phyloP scores from a whole-genome alignment of 2,329 filamentous ascomycete species.

The Aureobasidium melanogenum region DNA sequence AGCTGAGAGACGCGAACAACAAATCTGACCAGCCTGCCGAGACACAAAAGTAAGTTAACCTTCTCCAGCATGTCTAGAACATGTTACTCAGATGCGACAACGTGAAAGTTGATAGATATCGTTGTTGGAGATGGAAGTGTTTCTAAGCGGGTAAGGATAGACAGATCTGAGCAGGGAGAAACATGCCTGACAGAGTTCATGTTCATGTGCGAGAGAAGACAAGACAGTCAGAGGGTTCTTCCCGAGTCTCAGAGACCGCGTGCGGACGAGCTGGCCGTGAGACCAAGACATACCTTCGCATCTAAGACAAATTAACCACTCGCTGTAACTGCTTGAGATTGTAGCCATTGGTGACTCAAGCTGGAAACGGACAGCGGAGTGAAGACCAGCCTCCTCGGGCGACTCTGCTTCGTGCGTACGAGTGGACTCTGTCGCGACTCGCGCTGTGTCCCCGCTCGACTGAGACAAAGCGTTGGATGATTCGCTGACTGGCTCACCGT shows the following conservation, averaged over 20 bases:
- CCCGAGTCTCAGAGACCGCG: slow-evolving; percentile 1
- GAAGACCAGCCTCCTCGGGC: not conserved
- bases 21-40: not conserved
- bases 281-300: slow-evolving; percentile 3
- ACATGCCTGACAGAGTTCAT: slow-evolving; percentile 8
- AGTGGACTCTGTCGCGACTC: not conserved
- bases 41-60: slow-evolving; percentile 6
- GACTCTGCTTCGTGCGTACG: not conserved
- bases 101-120: not conserved
- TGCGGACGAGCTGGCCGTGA: slow-evolving; percentile 6
- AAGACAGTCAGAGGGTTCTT: not conserved
- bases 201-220: not conserved
- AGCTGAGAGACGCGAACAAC: not conserved
- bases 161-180: not conserved
- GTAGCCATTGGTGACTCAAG: not conserved
- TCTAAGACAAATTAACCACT: not conserved
- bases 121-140: not conserved
- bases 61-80: slow-evolving; percentile 10
- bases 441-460: not conserved
- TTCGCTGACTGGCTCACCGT: not conserved
- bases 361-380: not conserved
- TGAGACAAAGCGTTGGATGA: slow-evolving; percentile 9
- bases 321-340: slow-evolving; percentile 2
- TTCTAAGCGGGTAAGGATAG: slow-evolving; percentile 11
- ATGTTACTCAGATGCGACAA: slow-evolving; percentile 11